Conservation (phyloP, 306 rosid genomes). For the Glycine soja region DNA sequence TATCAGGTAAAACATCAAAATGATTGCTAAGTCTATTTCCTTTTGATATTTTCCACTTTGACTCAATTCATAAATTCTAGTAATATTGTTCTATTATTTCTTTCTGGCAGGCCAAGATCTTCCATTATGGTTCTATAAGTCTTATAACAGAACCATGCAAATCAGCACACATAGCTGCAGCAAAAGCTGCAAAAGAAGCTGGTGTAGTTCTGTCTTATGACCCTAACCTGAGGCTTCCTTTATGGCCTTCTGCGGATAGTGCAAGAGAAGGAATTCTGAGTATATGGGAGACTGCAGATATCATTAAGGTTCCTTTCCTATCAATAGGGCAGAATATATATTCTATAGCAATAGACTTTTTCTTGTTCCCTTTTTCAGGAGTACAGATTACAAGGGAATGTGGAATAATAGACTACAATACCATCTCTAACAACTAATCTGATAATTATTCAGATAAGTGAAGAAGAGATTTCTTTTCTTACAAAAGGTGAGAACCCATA, state of each 20-base stretch:
- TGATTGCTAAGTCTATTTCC: constrained; percentile 9
- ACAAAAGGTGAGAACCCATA: constrained; percentile 84
- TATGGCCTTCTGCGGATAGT: constrained; percentile 90
- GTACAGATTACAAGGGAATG: constrained; percentile 9
- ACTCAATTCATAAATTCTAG: constrained; percentile 20
- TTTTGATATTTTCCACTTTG: constrained; percentile 25
- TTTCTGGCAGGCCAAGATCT: constrained; percentile 82
- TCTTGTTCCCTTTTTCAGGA: constrained; percentile 40
- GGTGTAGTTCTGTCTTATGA: constrained; percentile 88
- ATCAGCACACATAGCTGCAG: constrained; percentile 93
- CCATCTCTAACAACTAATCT: constrained; percentile 37
- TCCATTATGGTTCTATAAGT: constrained; percentile 94
- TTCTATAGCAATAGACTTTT: constrained; percentile 20
- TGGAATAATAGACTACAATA: constrained; percentile 27
- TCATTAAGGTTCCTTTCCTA: constrained; percentile 72
- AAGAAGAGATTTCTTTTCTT: constrained; percentile 91
- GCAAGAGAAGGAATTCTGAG: constrained; percentile 96
- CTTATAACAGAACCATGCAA: constrained; percentile 97
- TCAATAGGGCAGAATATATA: constrained; percentile 29
- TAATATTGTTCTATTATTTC: constrained; percentile 41
- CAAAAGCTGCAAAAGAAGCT: constrained; percentile 90
- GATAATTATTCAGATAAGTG: constrained; percentile 67
- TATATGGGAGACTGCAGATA: constrained; percentile 94
- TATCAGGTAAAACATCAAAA: constrained; percentile 15
- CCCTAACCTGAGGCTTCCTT: constrained; percentile 95